Conservation (phyloP, 75 land plant genomes). For the Cunninghamia lanceolata region DNA sequence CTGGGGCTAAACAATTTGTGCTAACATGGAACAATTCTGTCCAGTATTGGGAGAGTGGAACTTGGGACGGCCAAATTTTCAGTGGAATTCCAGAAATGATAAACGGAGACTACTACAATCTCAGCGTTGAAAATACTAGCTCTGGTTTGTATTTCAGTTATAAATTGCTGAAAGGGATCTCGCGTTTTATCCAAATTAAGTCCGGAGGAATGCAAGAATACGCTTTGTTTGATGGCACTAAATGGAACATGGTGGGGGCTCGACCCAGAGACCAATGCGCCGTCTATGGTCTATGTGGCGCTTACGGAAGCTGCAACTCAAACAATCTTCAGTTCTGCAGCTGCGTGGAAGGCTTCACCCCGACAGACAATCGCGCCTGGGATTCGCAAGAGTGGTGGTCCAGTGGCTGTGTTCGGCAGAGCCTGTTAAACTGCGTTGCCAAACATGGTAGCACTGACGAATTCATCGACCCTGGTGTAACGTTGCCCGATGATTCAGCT, state of each 20-base stretch:
- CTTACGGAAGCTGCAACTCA: slow-evolving; percentile 21
- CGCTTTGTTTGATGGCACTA: background rate
- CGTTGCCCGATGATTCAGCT: too few relatives aligned
- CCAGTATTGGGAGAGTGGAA: slow-evolving; percentile 28
- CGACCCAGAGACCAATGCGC: slow-evolving; percentile 22
- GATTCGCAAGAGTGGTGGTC: slow-evolving; percentile 2
- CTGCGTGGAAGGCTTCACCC: slow-evolving; percentile 34
- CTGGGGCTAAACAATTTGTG: too few relatives aligned
- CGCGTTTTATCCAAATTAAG: slow-evolving; percentile 22
- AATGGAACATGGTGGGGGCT: slow-evolving; percentile 15
- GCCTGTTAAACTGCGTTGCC: slow-evolving; percentile 1
- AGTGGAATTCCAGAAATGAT: slow-evolving; percentile 8
- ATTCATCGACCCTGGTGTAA: too few relatives aligned
- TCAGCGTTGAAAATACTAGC: slow-evolving; percentile 4
- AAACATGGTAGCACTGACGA: too few relatives aligned
- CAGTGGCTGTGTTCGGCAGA: slow-evolving; percentile 28
- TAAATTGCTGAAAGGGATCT: background rate
- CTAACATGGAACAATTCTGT: too few relatives aligned
- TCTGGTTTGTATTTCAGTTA: background rate
- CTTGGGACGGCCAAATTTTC: slow-evolving; percentile 29
- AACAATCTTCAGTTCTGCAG: slow-evolving; percentile 13
- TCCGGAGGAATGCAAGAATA: slow-evolving; percentile 20
- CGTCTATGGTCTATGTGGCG: slow-evolving; percentile 28
- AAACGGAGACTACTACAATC: background rate
- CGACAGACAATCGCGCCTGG: slow-evolving; percentile 15